Base-by-base conservation (phyloP, 1,284 basidiomycete genomes). In the Phellinidium pouzarii region DNA sequence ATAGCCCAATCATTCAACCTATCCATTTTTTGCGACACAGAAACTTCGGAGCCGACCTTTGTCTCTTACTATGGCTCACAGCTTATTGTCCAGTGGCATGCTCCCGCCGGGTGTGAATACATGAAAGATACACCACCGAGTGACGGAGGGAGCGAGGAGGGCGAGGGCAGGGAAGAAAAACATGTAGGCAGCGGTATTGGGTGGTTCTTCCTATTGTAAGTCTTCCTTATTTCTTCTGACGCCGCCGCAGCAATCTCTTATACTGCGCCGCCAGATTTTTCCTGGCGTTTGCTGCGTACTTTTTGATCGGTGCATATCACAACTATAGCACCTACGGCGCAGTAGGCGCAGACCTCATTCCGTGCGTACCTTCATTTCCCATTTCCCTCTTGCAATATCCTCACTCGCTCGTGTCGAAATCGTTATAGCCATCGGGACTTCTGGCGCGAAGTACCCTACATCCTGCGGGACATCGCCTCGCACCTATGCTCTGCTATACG, bases 261-360 rank as follows among this genome's bases (percentile, higher is more conserved):
- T 48, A 45, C 48, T 8, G 36, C 46, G 53, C 52, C 40, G 52
- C 38, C 56, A 91, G 89, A 52, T 62, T 91, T 17, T 56, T 90
- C 25, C 64, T 91, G 17, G 80, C 79, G 1, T 75, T 89, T 56
- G 64, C 72, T 9, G 75, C 77, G 4, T 92, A 92, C 68, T 81
- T 91, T 60, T 75, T 65, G 1, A 63, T 91, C 25, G 89, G 89
- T 17, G 83, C 84, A 5, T 91, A 90, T 65, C 83, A 88, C 68
- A 91, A 91, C 61, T 91, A 90, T 62, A 80, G 84, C 8, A 87
- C 79, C 17, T 91, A 91, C 62, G 88, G 88, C 20, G 85, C 89
- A 8, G 77, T 80, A 29, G 89, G 89, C 11, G 68, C 73, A 63
- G 89, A 91, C 65, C 74, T 91, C 48, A 82, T 91, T 64, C 88